Conservation (phyloP, 805 yeast genomes). For the Ogataea corticis region DNA sequence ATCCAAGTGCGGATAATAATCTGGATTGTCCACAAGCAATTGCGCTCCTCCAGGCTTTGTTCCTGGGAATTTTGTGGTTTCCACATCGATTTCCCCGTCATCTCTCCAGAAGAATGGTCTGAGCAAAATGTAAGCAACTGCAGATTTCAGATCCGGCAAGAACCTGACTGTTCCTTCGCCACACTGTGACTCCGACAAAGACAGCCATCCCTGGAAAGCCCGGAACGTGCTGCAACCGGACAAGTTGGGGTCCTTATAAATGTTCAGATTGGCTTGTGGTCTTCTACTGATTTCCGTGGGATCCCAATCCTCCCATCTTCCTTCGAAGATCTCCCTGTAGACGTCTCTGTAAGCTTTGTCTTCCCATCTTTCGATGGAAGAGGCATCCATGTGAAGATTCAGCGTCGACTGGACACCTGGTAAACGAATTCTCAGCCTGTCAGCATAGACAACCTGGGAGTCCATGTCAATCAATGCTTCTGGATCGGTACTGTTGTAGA, state of each 20-base stretch:
- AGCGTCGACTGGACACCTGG: conserved; percentile 39
- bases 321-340: conserved; percentile 39
- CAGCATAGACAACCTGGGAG: conserved; percentile 42
- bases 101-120: conserved; percentile 41
- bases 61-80: conserved; percentile 39
- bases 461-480: conserved; percentile 32
- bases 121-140: conserved; percentile 42
- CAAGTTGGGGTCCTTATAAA: conserved; percentile 22
- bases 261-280: conserved; percentile 34
- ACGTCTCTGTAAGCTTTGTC: conserved; percentile 39
- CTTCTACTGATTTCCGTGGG: conserved; percentile 39
- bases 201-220: conserved; percentile 47
- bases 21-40: conserved; percentile 24
- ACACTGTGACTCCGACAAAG: conserved; percentile 37
- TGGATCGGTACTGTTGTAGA: conserved; percentile 22
- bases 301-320: conserved; percentile 45
- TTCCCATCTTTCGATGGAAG: conserved; percentile 48
- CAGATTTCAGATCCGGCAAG: conserved; percentile 38
- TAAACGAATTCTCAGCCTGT: conserved; percentile 40
- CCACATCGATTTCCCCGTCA: conserved; percentile 32
- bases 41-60: conserved; percentile 40
- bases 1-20: conserved; percentile 37
- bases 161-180: conserved; percentile 42
- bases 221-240: conserved; percentile 30
- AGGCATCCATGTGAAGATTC: conserved; percentile 44